phyloP scores from a whole-genome alignment of 1,284 basidiomycete species.

The Phenoliferia sp. region DNA sequence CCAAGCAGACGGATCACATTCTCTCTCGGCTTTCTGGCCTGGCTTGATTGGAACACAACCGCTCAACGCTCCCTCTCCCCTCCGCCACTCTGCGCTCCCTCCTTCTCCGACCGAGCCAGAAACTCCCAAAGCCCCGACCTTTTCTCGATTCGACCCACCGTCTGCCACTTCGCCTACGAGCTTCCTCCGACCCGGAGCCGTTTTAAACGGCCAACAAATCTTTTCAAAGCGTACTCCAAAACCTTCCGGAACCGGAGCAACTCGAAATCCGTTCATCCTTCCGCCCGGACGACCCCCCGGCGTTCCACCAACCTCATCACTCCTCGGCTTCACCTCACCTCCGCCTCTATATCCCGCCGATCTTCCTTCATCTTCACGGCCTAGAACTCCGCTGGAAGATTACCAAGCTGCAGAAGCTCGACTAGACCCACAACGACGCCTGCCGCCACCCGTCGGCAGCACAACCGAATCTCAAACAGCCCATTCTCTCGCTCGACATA shows the following conservation, averaged over 20 bases:
- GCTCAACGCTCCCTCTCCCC: slow-evolving; percentile 8
- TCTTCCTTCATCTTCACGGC: neutral
- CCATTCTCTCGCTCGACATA: too few species aligned
- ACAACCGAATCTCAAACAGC: neutral
- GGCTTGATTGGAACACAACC: slow-evolving; percentile 14
- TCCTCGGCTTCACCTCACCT: neutral
- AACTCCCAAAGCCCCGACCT: neutral
- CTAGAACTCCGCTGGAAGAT: neutral
- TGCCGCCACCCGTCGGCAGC: neutral
- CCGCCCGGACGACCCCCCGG: neutral
- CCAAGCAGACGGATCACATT: neutral
- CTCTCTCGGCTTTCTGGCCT: neutral
- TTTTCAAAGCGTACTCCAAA: neutral
- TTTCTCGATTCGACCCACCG: slow-evolving; percentile 11
- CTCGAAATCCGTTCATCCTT: too few species aligned
- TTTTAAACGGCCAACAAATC: slow-evolving; percentile 20
- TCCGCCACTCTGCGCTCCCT: neutral
- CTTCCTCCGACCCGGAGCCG: slow-evolving; percentile 19
- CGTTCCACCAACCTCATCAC: neutral
- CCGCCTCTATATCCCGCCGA: neutral
- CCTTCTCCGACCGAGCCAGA: neutral
- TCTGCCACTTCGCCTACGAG: slow-evolving; percentile 19
- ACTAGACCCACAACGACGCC: neutral
- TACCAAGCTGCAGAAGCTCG: neutral
- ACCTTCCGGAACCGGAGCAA: too few species aligned